phyloP scores from a whole-genome alignment of 2,329 filamentous ascomycete genomes.

The Diaporthe ilicicola region DNA sequence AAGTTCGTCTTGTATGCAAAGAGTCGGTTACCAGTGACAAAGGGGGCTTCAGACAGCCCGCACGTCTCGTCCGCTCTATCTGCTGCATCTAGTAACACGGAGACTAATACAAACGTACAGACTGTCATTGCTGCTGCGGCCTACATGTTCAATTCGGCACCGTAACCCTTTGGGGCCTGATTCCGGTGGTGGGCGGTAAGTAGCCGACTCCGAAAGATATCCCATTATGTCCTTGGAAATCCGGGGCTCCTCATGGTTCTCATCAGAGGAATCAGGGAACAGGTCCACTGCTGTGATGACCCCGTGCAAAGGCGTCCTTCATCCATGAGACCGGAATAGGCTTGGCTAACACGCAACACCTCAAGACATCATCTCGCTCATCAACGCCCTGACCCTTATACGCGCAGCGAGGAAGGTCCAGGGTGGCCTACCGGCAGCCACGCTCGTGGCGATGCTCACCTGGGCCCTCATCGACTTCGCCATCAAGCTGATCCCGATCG shows the following conservation, averaged over 20 bases:
- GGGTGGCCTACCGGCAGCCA: constrained; percentile 24
- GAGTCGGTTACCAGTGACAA: not conserved
- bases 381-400: constrained; percentile 30
- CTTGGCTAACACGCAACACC: not conserved
- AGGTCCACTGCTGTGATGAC: not conserved
- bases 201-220: not conserved
- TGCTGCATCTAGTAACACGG: not conserved
- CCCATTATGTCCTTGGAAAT: not conserved
- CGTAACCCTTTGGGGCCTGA: constrained; percentile 29
- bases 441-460: constrained; percentile 22
- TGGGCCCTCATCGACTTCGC: constrained; percentile 32
- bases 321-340: not conserved
- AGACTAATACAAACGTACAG: not conserved
- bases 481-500: constrained; percentile 29
- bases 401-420: constrained; percentile 26
- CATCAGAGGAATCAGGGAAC: not conserved
- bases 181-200: constrained; percentile 29
- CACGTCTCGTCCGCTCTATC: not conserved
- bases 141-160: constrained; percentile 32
- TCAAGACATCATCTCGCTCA: constrained; percentile 26
- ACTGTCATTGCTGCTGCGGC: constrained; percentile 34
- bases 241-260: too few relatives aligned
- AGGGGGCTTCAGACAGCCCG: not conserved
- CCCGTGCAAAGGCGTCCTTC: not conserved
- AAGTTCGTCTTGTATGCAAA: too few relatives aligned